Conservation (phyloP, 192 early-diverging fungal genomes). For the Obelidium mucronatum region DNA sequence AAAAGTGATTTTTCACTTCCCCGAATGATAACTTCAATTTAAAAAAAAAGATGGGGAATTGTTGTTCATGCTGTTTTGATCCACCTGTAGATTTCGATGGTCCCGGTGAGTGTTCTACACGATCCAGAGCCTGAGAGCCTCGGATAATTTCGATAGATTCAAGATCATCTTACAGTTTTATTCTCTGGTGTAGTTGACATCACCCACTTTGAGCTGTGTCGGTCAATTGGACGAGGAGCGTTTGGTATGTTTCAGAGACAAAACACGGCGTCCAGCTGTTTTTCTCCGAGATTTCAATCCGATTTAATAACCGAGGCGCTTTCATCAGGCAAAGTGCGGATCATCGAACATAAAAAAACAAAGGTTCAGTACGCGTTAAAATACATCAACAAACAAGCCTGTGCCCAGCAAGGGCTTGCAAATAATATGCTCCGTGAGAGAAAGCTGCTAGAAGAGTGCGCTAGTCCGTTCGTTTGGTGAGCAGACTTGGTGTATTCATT, state of each 20-base stretch:
- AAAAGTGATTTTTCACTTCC: background rate
- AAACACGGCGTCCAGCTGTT: too few relatives aligned
- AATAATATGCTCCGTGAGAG: slow-evolving; percentile 93
- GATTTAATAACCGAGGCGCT: too few relatives aligned
- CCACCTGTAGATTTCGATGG: slow-evolving; percentile 28
- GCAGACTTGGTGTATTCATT: too few relatives aligned
- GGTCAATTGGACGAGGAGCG: slow-evolving; percentile 90
- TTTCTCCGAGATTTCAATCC: background rate
- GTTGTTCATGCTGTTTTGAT: background rate
- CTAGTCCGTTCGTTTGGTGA: slow-evolving; percentile 76
- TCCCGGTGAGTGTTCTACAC: slow-evolving; percentile 41
- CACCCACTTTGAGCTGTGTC: slow-evolving; percentile 79
- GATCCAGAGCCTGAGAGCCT: too few relatives aligned
- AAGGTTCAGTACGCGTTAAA: slow-evolving; percentile 89
- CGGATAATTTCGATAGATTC: background rate
- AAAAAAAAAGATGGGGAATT: background rate
- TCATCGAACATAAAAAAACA: slow-evolving; percentile 88
- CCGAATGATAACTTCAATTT: background rate
- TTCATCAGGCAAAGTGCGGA: slow-evolving; percentile 62
- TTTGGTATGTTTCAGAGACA: too few relatives aligned
- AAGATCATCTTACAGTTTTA: background rate
- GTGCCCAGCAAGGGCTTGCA: slow-evolving; percentile 83
- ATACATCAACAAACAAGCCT: slow-evolving; percentile 94
- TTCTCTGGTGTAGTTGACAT: slow-evolving; percentile 86
- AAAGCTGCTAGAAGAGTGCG: slow-evolving; percentile 82